Evolutionary conservation across 495 filamentous ascomycete species (phyloP).

Genomic region (Tuber melanosporum): DNA sequence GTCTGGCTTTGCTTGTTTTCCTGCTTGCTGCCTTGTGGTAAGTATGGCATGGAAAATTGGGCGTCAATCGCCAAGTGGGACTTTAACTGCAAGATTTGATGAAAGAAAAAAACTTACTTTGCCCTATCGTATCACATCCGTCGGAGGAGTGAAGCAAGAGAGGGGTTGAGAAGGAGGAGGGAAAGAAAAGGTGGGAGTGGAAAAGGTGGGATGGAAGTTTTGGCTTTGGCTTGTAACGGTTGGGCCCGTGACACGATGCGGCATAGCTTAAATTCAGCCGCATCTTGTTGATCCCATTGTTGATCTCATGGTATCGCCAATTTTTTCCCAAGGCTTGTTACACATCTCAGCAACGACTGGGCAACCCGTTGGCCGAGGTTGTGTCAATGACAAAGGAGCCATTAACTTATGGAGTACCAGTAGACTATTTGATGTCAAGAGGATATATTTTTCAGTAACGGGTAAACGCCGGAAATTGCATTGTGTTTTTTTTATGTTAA

Average conservation of each 20-base stretch:
- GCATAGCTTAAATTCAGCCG: conserved; percentile 1
- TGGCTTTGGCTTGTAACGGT: background rate
- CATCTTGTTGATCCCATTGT: background rate
- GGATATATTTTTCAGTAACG: background rate
- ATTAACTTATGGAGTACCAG: background rate
- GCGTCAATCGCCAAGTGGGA: background rate
- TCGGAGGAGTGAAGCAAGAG: background rate
- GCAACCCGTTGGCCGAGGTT: background rate
- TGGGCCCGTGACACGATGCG: background rate
- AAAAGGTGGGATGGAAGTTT: background rate
- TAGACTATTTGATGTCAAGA: background rate
- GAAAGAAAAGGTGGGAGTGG: background rate
- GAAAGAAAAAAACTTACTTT: background rate
- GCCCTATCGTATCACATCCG: background rate
- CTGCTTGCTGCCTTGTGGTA: background rate
- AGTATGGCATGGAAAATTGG: background rate
- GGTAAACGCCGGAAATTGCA: no score
- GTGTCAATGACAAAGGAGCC: background rate
- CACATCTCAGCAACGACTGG: background rate
- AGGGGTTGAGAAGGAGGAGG: background rate
- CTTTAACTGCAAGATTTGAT: background rate
- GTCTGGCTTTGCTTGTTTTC: background rate
- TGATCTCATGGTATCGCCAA: background rate
- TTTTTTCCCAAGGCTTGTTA: background rate
- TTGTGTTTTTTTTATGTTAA: background rate